A percentile compares a stretch with the other conserved stretches of the same genome.
Conservation (phyloP, 352 stramenopile genomes). For the Phytopythium vexans region DNA sequence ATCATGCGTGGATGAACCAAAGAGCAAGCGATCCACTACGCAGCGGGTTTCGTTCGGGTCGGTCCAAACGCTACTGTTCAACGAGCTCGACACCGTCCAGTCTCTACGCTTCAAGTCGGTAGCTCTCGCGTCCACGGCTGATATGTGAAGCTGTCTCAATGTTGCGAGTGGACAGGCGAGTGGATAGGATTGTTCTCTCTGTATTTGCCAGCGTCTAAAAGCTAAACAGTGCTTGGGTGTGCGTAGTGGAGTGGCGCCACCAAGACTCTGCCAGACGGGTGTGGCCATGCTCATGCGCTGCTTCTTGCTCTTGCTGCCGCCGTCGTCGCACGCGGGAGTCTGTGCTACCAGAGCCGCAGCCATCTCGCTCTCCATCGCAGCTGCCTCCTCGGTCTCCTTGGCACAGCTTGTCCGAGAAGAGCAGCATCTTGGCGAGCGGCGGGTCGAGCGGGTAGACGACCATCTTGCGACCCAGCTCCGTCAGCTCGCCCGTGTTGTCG, state of each 20-base stretch:
- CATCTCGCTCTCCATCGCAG: constrained; percentile 88
- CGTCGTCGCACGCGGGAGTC: constrained; percentile 12
- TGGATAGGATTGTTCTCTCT: too few species aligned
- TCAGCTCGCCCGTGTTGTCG: constrained; percentile 97
- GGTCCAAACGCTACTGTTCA: too few species aligned
- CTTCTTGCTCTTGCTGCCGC: constrained; percentile 40
- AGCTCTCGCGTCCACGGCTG: too few species aligned
- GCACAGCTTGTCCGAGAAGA: constrained; percentile 93
- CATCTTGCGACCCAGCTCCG: constrained; percentile 96
- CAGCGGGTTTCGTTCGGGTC: too few species aligned
- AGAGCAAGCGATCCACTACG: too few species aligned
- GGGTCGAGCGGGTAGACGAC: constrained; percentile 98
- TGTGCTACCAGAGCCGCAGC: constrained; percentile 16
- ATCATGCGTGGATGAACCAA: too few species aligned
- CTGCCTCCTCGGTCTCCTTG: constrained; percentile 75
- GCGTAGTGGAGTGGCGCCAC: constrained; percentile 42
- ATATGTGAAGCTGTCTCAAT: too few species aligned
- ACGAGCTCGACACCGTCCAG: too few species aligned
- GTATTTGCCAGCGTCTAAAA: constrained; percentile 28
- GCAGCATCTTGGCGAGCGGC: constrained; percentile 93
- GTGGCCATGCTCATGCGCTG: constrained; percentile 62
- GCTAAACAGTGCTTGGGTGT: constrained; percentile 57
- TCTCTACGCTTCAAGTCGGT: background rate
- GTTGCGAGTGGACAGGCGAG: too few species aligned
- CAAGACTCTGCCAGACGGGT: constrained; percentile 30